Conservation (phyloP, 805 yeast genomes). For the Wickerhamomyces pijperi region DNA sequence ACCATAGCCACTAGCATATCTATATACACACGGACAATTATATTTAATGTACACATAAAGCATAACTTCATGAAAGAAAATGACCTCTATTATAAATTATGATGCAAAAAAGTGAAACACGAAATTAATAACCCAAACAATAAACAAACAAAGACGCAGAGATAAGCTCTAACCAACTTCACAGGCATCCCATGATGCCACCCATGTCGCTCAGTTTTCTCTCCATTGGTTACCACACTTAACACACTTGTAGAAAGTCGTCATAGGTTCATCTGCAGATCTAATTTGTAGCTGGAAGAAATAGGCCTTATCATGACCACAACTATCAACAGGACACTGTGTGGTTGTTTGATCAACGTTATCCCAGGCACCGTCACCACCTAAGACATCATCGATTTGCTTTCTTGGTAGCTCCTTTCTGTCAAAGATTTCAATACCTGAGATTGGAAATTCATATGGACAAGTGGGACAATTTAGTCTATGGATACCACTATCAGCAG, state of each 20-base stretch:
- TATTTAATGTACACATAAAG: no score
- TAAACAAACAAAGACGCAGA: no score
- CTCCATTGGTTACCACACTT: slow-evolving; percentile 94
- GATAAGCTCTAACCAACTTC: no score
- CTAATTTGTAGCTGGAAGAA: slow-evolving; percentile 94
- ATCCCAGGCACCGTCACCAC: slow-evolving; percentile 98
- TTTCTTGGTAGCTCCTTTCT: slow-evolving; percentile 76
- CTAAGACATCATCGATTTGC: slow-evolving; percentile 91
- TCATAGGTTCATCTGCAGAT: slow-evolving; percentile 99
- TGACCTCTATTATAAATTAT: no score
- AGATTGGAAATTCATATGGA: slow-evolving; percentile 87
- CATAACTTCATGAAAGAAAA: no score
- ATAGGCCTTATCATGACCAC: slow-evolving; percentile 87
- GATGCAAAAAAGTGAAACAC: not conserved
- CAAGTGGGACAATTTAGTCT: slow-evolving; percentile 86
- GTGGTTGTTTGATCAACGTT: slow-evolving; percentile 93
- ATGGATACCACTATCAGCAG: slow-evolving; percentile 47
- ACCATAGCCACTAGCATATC: no score
- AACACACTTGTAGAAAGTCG: slow-evolving; percentile 92
- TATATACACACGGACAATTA: no score
- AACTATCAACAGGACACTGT: slow-evolving; percentile 80
- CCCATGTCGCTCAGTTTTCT: no score
- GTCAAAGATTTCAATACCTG: slow-evolving; percentile 75
- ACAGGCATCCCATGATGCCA: no score
- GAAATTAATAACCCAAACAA: not conserved